Evolutionary conservation across 2,329 filamentous ascomycete species (phyloP), one percentile per base, ranked within the genome.

Genomic region (Colletotrichum chlorophyti): DNA sequence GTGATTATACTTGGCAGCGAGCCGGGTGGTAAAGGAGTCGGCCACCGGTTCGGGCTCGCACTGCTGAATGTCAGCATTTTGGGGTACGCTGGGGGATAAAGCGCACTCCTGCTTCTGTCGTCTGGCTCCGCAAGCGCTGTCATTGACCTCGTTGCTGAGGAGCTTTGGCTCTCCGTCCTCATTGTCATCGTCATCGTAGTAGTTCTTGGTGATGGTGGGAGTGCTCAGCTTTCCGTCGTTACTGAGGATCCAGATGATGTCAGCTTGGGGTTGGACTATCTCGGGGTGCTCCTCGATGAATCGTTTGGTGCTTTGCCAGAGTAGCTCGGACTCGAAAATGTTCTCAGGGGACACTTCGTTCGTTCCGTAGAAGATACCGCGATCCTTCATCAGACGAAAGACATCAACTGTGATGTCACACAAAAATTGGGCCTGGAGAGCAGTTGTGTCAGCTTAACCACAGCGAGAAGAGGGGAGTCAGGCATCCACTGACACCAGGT

Each of bases 321-420:
- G 71, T 4, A 70, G 72, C 10, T 73, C 71, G 45, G 79, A 76
- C 10, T 77, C 71, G 26, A 74, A 72, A 6, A 74, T 74, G 49
- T 79, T 74, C 52, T 80, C 76, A 24, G 81, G 68, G 37, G 78
- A 75, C 21, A 77, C 76, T 67, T 81, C 79, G 58, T 81, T 85
- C 68, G 84, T 85, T 11, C 83, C 91, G 68, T 95, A 95, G 10
- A 87, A 90, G 70, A 94, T 90, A 69, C 92, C 88, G 70, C 91
- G 86, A 68, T 96, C 91, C 62, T 86, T 81, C 91, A 96, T 94
- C 77, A 88, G 93, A 42, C 87, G 85, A 77, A 96, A 96, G 26
- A 95, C 85, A 68, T 96, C 92, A 69, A 96, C 95, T 69, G 92
- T 86, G 62, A 96, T 84, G 61, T 83, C 73, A 60, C 82, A 83